Conservation (phyloP, 495 filamentous ascomycete species). For the Podospora tetraspora region DNA sequence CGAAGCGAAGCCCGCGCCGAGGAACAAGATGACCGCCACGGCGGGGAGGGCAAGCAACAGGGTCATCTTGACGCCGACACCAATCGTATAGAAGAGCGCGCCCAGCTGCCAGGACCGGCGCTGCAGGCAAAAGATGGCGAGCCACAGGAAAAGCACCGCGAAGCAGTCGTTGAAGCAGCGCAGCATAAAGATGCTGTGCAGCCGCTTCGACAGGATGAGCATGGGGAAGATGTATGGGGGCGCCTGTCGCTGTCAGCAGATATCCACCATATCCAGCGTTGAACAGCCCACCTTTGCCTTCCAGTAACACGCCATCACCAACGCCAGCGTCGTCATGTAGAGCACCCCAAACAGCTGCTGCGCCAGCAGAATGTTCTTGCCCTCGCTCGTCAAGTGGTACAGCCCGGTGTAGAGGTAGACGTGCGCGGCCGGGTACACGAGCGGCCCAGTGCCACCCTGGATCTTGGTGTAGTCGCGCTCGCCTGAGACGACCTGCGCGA, state of each 20-base stretch:
- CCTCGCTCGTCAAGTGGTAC: slow-evolving; percentile 70
- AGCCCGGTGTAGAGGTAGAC: slow-evolving; percentile 84
- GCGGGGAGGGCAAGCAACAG: slow-evolving; percentile 76
- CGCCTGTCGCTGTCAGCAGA: slow-evolving; percentile 46
- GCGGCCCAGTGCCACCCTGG: slow-evolving; percentile 81
- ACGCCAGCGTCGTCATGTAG: slow-evolving; percentile 66
- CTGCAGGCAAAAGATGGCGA: slow-evolving; percentile 73
- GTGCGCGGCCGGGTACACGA: slow-evolving; percentile 91
- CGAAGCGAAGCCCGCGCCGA: slow-evolving; percentile 57
- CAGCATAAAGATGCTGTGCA: slow-evolving; percentile 90
- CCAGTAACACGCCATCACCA: slow-evolving; percentile 80
- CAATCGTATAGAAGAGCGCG: slow-evolving; percentile 66
- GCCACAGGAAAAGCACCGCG: slow-evolving; percentile 73
- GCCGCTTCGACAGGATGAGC: slow-evolving; percentile 80
- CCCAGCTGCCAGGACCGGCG: slow-evolving; percentile 63
- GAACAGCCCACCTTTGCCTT: slow-evolving; percentile 53
- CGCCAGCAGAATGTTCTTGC: slow-evolving; percentile 68
- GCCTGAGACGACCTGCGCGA: slow-evolving; percentile 69
- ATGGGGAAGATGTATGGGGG: slow-evolving; percentile 87
- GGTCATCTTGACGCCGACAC: slow-evolving; percentile 91
- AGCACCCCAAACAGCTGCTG: slow-evolving; percentile 74
- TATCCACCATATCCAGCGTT: background rate
- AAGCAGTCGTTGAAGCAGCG: slow-evolving; percentile 95
- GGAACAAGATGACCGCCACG: slow-evolving; percentile 64
- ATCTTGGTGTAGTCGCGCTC: slow-evolving; percentile 86